These are phyloP conservation scores for Lanmaoa rubissima DNA, from an alignment of 768 basidiomycete species.

Conservation along the genomic window DNA sequence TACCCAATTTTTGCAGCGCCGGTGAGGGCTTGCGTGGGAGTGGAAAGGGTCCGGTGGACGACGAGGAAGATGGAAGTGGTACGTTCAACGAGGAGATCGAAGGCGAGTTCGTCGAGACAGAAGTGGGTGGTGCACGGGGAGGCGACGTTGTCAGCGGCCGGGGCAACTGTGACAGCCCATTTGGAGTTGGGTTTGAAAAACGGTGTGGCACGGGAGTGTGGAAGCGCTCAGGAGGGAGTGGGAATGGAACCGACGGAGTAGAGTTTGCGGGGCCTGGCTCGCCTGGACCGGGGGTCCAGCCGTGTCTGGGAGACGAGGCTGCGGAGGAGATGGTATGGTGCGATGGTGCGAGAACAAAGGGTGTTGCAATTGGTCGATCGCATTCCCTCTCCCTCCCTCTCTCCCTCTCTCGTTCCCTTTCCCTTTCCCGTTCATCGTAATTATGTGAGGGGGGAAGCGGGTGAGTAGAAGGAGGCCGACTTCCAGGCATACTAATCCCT, in stretches of 20 bases:
- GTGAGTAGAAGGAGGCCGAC: slow-evolving; percentile 40
- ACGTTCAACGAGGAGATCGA: slow-evolving; percentile 17
- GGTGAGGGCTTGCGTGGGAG: slow-evolving; percentile 28
- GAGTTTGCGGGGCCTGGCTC: slow-evolving; percentile 29
- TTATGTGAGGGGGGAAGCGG: slow-evolving; percentile 27
- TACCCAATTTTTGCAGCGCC: slow-evolving; percentile 28
- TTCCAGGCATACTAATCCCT: slow-evolving; percentile 30
- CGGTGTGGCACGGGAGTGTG: slow-evolving; percentile 31
- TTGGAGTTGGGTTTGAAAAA: slow-evolving; percentile 23
- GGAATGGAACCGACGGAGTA: slow-evolving; percentile 30
- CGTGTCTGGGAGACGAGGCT: slow-evolving; percentile 43
- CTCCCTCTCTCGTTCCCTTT: slow-evolving; percentile 20
- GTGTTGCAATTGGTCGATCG: slow-evolving; percentile 52
- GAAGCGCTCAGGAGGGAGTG: slow-evolving; percentile 29
- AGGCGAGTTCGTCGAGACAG: slow-evolving; percentile 16
- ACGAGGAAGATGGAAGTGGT: slow-evolving; percentile 15
- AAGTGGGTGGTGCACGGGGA: slow-evolving; percentile 32
- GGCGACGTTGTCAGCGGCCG: slow-evolving; percentile 37
- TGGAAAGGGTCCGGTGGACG: slow-evolving; percentile 19
- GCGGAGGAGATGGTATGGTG: slow-evolving; percentile 36
- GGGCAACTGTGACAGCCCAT: slow-evolving; percentile 22
- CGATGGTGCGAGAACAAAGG: slow-evolving; percentile 52
- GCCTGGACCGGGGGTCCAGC: slow-evolving; percentile 30
- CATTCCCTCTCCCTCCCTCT: slow-evolving; percentile 28
- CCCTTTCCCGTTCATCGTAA: slow-evolving; percentile 30